phyloP scores from a whole-genome alignment of 352 stramenopile genomes.

The Thraustotheca clavata region DNA sequence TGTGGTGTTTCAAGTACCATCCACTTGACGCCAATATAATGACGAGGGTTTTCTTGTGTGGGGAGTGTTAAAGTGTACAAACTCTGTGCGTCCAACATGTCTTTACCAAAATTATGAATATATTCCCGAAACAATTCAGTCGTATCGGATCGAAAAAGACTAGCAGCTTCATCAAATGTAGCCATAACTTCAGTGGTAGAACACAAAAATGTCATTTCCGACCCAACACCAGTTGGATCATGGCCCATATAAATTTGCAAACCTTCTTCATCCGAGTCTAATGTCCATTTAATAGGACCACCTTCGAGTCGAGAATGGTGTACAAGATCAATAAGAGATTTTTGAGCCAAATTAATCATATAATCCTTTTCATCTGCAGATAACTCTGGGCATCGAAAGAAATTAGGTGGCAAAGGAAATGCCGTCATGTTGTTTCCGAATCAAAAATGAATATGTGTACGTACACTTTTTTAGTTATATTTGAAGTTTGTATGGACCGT shows the following conservation, averaged over 20 bases:
- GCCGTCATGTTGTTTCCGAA: not conserved
- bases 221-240: conserved; percentile 4
- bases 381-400: conserved; percentile 51
- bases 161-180: conserved; percentile 66
- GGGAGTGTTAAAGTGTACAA: conserved; percentile 51
- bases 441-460: too few species aligned
- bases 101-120: conserved; percentile 24
- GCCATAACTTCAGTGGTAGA: conserved; percentile 65
- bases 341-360: conserved; percentile 62
- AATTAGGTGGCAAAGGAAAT: conserved; percentile 64
- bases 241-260: conserved; percentile 68
- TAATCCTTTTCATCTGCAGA: conserved; percentile 62
- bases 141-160: conserved; percentile 75
- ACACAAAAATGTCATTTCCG: conserved; percentile 27
- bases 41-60: conserved; percentile 30
- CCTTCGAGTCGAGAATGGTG: conserved; percentile 60
- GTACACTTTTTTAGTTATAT: too few species aligned
- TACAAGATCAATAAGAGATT: conserved; percentile 75
- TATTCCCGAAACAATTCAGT: conserved; percentile 37
- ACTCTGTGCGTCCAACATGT: conserved; percentile 47
- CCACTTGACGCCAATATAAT: conserved; percentile 73
- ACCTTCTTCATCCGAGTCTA: conserved; percentile 53
- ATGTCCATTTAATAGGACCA: conserved; percentile 71
- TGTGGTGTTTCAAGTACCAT: conserved; percentile 40
- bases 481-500: too few species aligned